Evolutionary conservation across 140 eudicot genomes (phyloP).

Genomic region (Stevia rebaudiana): DNA sequence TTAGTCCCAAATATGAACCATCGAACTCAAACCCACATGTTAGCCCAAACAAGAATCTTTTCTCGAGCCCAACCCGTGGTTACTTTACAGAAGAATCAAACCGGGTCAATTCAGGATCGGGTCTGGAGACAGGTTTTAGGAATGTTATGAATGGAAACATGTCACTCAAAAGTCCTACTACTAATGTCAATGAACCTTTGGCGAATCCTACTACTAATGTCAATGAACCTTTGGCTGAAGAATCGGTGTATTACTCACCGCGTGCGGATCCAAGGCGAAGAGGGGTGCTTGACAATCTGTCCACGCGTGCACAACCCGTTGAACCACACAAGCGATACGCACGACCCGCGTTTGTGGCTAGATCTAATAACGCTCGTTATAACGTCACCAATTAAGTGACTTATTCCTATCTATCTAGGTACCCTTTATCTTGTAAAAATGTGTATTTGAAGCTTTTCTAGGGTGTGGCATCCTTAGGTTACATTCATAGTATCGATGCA

Average conservation of each 20-base stretch:
- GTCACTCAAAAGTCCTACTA: constrained; percentile 12
- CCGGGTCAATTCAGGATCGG: not conserved
- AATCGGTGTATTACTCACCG: constrained; percentile 23
- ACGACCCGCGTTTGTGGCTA: constrained; percentile 23
- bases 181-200: too few species aligned
- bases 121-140: not conserved
- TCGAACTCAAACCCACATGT: constrained; percentile 14
- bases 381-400: not conserved
- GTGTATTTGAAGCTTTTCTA: not conserved
- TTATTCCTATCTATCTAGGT: not conserved
- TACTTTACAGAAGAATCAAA: constrained; percentile 12
- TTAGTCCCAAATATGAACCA: constrained; percentile 5
- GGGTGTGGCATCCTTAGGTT: not conserved
- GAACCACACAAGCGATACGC: constrained; percentile 32
- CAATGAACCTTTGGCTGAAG: constrained; percentile 25
- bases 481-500: not conserved
- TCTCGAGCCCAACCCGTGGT: not conserved
- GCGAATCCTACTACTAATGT: too few species aligned
- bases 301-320: constrained; percentile 25
- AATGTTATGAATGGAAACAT: constrained; percentile 7
- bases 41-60: not conserved
- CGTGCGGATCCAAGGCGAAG: constrained; percentile 29
- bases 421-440: not conserved
- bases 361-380: not conserved
- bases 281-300: constrained; percentile 29